Conservation (phyloP, 2,329 filamentous ascomycete genomes). For the Aspergillus awamori region DNA sequence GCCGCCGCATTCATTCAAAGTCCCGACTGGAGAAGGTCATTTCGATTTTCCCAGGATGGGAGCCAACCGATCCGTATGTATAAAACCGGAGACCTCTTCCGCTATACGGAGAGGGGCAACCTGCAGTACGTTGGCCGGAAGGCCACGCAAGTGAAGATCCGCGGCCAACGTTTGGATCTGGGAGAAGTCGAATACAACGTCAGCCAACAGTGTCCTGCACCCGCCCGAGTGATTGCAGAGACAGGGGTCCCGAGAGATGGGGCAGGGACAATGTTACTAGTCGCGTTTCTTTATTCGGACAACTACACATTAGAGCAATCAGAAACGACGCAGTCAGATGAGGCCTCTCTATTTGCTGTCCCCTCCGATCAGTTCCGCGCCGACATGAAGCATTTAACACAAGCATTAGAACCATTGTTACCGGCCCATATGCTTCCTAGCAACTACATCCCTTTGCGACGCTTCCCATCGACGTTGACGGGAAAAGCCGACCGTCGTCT, state of each 20-base stretch:
- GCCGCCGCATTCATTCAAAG: not conserved
- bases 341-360: not conserved
- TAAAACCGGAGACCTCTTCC: conserved; percentile 5
- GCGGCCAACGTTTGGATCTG: not conserved
- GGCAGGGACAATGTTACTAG: not conserved
- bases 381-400: not conserved
- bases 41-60: not conserved
- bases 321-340: not conserved
- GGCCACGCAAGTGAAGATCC: conserved; percentile 47
- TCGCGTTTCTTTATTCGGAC: not conserved
- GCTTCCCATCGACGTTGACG: conserved; percentile 1
- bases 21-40: not conserved
- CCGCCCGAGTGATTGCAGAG: not conserved
- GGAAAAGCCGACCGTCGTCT: conserved; percentile 8
- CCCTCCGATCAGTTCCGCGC: not conserved
- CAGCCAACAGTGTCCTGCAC: not conserved
- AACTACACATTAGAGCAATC: not conserved
- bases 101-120: not conserved
- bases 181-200: conserved; percentile 4
- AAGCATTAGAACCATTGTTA: not conserved
- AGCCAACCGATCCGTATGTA: not conserved
- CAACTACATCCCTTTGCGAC: conserved; percentile 2
- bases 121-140: conserved; percentile 50
- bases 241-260: not conserved
- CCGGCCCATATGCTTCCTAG: conserved; percentile 12